Percentiles rank a stretch among this genome's conserved stretches.
These are phyloP conservation scores for Euphorbia lathyris DNA, from an alignment of 345 rosid genomes.

Conservation along the genomic window DNA sequence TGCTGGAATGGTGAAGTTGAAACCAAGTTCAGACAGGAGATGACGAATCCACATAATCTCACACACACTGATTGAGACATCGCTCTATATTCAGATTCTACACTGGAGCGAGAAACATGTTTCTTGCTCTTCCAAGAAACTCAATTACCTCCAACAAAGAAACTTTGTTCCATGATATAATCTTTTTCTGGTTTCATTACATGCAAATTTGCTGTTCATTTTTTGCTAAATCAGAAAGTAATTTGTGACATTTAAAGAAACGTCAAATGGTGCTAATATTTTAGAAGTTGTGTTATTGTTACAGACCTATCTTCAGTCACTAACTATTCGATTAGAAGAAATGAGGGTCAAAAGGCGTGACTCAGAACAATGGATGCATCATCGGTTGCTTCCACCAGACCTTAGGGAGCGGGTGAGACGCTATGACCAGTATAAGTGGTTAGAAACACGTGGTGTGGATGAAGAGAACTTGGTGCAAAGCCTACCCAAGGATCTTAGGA, in stretches of 20 bases:
- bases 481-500: constrained; percentile 91
- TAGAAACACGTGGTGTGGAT: constrained; percentile 95
- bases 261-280: constrained; percentile 5
- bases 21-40: too few relatives aligned
- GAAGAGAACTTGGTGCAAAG: constrained; percentile 83
- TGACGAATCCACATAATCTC: too few relatives aligned
- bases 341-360: constrained; percentile 98
- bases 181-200: not conserved
- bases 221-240: not conserved
- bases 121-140: too few relatives aligned
- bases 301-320: constrained; percentile 97
- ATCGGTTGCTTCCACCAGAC: constrained; percentile 86
- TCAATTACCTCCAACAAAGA: too few relatives aligned
- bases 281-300: constrained; percentile 16
- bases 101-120: too few relatives aligned
- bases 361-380: constrained; percentile 99
- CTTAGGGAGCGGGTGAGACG: constrained; percentile 84
- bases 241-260: not conserved
- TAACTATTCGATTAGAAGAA: constrained; percentile 91
- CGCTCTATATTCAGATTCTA: too few relatives aligned
- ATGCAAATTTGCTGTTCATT: constrained; percentile 4
- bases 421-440: constrained; percentile 95
- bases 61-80: too few relatives aligned
- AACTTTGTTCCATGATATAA: not conserved
- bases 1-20: too few relatives aligned